Base-by-base conservation (phyloP, 2,329 filamentous ascomycete species). In the Graphium sp. region DNA sequence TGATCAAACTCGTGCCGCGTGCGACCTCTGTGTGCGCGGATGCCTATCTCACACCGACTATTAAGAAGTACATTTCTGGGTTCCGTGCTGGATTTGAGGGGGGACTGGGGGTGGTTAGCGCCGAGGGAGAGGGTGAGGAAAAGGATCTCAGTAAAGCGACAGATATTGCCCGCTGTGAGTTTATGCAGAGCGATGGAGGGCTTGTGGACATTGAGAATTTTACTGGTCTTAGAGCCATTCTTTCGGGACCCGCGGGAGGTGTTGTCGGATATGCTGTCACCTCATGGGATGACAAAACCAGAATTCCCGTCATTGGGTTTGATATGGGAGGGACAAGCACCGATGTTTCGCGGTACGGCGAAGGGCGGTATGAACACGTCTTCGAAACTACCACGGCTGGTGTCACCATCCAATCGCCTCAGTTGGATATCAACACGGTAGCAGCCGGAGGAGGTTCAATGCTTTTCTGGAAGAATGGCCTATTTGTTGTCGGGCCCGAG, bases 381-480 rank as follows among this genome's bases (percentile, higher is more conserved):
- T 93, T 93, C 39, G 85, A 92, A 51, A 92, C 84, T 0, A 92
- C 82, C 0, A 92, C 83, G 1, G 85, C 85, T 0, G 85, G 85
- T n/a, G 81, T 93, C 1, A 87, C 84, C 1, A 89, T 93, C 17
- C 84, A 93, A 42, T 85, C 80, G 1, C 85, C 85, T 0, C 84
- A 93, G 43, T 64, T 93, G 1, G 84, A 93, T 44, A 93, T 93
- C 54, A 93, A 93, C 49, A 94, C 85, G 0, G 85, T 94, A 1
- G 85, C 85, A 5, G 85, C 85, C 3, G 85, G 85, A 26, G 85
- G 85, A 36, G 83, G 83, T 6, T 87, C 79, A 1, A 63, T 76
- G 18, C 60, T 94, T 4, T 89, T 91, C 51, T 93, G 82, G 65
- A 73, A 70, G 36, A 92, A 93, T 37, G 84, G 85, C 1, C 58